Conservation (phyloP, 2,329 filamentous ascomycete species). For the Talaromyces sp. region DNA sequence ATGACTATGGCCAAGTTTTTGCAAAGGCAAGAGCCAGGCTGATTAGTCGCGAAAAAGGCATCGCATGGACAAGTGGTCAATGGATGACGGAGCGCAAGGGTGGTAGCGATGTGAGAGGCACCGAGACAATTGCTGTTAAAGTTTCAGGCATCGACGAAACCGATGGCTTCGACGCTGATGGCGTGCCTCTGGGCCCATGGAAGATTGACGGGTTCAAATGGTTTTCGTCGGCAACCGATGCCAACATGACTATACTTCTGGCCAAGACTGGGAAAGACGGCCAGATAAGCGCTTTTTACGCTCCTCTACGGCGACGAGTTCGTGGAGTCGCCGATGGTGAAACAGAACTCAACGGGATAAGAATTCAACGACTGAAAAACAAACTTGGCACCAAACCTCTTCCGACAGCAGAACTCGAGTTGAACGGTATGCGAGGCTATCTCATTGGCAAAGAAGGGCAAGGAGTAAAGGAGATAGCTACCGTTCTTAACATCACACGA, state of each 20-base stretch:
- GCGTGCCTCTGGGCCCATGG: slow-evolving; percentile 50
- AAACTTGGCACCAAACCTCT: slow-evolving; percentile 66
- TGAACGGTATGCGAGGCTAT: slow-evolving; percentile 58
- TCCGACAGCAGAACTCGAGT: slow-evolving; percentile 66
- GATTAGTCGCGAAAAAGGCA: slow-evolving; percentile 44
- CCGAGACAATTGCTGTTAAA: slow-evolving; percentile 54
- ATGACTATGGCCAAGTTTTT: slow-evolving; percentile 16
- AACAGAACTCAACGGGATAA: slow-evolving; percentile 57
- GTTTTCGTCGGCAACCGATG: slow-evolving; percentile 61
- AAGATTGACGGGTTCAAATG: slow-evolving; percentile 62
- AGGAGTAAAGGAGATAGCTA: slow-evolving; percentile 63
- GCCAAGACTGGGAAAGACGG: slow-evolving; percentile 48
- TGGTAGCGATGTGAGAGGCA: slow-evolving; percentile 63
- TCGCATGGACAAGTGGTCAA: slow-evolving; percentile 65
- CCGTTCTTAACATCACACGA: slow-evolving; percentile 61
- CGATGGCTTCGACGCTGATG: slow-evolving; percentile 21
- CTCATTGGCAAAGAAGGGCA: slow-evolving; percentile 61
- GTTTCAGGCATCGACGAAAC: slow-evolving; percentile 22
- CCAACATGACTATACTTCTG: slow-evolving; percentile 58
- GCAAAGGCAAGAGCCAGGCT: slow-evolving; percentile 28
- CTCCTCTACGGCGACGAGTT: slow-evolving; percentile 50
- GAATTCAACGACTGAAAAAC: slow-evolving; percentile 63
- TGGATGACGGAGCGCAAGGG: slow-evolving; percentile 72
- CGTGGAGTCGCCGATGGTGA: slow-evolving; percentile 5
- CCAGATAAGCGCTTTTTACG: slow-evolving; percentile 56